Base-by-base conservation (phyloP, 257 asterid species). In the Primulina tabacum region DNA sequence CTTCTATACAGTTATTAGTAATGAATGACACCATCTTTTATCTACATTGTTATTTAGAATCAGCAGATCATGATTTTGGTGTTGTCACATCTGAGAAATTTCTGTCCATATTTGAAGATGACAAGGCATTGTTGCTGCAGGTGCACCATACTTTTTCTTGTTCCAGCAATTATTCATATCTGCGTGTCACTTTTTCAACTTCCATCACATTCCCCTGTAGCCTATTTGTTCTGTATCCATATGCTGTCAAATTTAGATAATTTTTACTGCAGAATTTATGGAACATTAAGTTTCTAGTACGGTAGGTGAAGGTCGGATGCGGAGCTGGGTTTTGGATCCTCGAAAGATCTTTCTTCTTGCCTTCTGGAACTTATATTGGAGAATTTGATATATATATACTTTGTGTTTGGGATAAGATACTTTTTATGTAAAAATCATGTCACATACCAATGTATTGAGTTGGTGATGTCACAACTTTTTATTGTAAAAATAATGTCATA, bases 41-140 rank as follows among this genome's bases (percentile, higher is more conserved):
- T 71, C 67, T 37, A 20, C 69, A 28, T 67, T 77, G 67, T 84
- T 52, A 68, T 77, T 64, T 77, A 89, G 96, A 85, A 79, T 84
- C 77, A 24, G 82, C 62, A 56, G 85, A 76, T 61, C 86, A 73
- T 66, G 86, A 75, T 71, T 80, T 70, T 52, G 79, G 34, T 62
- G 71, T 88, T 57, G 75, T 88, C 79, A 86, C 71, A 80, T 72
- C 90, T 4, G 80, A 86, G 80, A 82, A 79, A 73, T 86, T 86
- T 75, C 82, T 72, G 33, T 88, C 92, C 79, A 71, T 38, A 60
- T 83, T 86, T 69, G 87, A 80, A 80, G 87, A 80, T 71, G 88
- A 80, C 77, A 91, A 89, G 83, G 75, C 96, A 34, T 83, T 88
- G 81, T 85, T 94, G 56, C 77, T 91, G 73, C 99, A 91, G 97